Evolutionary conservation across 83 land plant species (phyloP).

Genomic region (Picea abies): DNA sequence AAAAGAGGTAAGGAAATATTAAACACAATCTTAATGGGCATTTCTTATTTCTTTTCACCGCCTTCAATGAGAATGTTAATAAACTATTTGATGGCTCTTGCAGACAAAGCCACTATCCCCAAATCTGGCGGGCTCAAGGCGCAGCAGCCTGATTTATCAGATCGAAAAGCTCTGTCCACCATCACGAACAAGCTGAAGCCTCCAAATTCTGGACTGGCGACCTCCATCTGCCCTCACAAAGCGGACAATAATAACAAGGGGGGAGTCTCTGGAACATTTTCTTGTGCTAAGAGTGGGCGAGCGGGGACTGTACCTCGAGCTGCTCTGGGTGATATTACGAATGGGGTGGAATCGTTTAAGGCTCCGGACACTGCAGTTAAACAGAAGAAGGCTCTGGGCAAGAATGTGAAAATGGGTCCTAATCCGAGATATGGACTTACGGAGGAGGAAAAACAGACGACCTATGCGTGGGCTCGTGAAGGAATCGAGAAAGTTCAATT

Average conservation of each 20-base stretch:
- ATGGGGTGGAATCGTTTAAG: neutral
- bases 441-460: neutral
- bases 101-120: neutral
- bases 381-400: neutral
- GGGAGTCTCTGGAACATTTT: neutral
- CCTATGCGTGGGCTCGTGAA: slow-evolving; percentile 3
- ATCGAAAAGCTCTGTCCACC: neutral
- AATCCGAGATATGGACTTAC: slow-evolving; percentile 2
- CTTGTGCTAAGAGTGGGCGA: neutral
- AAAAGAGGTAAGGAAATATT: neutral
- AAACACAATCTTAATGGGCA: neutral
- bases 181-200: neutral
- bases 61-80: neutral
- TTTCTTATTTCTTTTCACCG: neutral
- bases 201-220: neutral
- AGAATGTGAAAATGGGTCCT: neutral
- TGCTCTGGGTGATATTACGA: neutral
- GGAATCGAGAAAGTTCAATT: slow-evolving; percentile 9
- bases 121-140: neutral
- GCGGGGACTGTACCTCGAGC: neutral
- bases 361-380: neutral
- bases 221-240: neutral
- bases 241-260: neutral
- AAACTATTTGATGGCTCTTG: neutral
- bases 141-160: slow-evolving; percentile 9